Evolutionary conservation across 2,329 filamentous ascomycete species (phyloP), one percentile per base, ranked within the genome.

Genomic region (Emmonsiellopsis sp.): DNA sequence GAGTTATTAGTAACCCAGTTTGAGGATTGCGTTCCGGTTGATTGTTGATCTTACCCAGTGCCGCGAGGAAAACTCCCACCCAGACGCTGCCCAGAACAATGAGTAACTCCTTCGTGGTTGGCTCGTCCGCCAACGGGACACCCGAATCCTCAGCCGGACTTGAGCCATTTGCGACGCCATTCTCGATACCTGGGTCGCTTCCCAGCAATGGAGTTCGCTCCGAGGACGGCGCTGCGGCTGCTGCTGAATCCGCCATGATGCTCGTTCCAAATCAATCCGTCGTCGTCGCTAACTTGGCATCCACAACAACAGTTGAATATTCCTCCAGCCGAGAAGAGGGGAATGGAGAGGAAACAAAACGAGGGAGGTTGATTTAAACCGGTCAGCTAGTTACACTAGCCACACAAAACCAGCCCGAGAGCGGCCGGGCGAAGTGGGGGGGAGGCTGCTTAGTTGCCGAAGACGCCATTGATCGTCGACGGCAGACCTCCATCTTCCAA

Each of bases 51-150:
- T 50, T 59, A 77, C 75, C 77, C n/a, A 81, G 62, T 2, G 79
- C 79, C 47, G 78, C 78, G 40, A 81, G 72, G 58, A 82, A 81
- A 1, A 77, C 76, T 5, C 76, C 75, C 2, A 79, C 57, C 76
- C 77, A 81, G 11, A 78, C 68, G 51, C 72, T 74, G 1, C 68
- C 63, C 64, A 81, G 68, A 10, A 78, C 76, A 4, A 75, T 42
- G 8, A 80, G 57, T 54, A 81, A 61, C 57, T 75, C 73, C 46
- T 62, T 68, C 2, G 72, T 76, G 32, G 63, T 74, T 21, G 70
- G 72, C 60, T 79, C 76, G n/a, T 75, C 68, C n/a, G 61, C 60
- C 46, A 69, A 51, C 2, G 64, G 62, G 11, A 54, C 54, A 31
- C 56, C 58, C 6, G 44, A 10, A 46, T 52, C 45, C 21, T 52